Percentiles rank a stretch among this genome's conserved stretches.
These are phyloP conservation scores for Epichloe gansuensis DNA, from an alignment of 2,329 filamentous ascomycete genomes.

Conservation along the genomic window DNA sequence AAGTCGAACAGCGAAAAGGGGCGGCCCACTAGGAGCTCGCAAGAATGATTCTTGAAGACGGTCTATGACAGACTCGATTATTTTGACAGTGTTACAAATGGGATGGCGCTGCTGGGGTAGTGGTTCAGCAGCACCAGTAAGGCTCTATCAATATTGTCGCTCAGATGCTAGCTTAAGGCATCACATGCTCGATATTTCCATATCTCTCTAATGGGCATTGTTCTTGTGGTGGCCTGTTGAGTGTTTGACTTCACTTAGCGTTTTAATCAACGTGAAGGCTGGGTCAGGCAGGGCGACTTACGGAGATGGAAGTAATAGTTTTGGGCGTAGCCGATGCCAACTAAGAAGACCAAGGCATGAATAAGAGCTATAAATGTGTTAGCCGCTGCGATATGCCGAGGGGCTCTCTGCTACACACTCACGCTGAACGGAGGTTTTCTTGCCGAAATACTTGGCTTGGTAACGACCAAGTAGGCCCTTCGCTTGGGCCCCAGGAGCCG, in stretches of 20 bases:
- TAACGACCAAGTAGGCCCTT: slow-evolving; percentile 80
- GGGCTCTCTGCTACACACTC: slow-evolving; percentile 49
- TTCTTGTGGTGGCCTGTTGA: slow-evolving; percentile 96
- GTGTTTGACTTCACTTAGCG: neutral
- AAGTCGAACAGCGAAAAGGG: neutral
- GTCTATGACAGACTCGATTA: neutral
- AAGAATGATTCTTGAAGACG: neutral
- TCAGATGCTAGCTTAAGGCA: neutral
- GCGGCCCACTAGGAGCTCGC: neutral
- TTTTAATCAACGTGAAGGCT: slow-evolving; percentile 1
- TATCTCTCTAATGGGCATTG: slow-evolving; percentile 73
- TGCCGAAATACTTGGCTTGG: slow-evolving; percentile 86
- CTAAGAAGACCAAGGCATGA: slow-evolving; percentile 68
- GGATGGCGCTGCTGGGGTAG: neutral
- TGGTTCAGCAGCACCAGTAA: slow-evolving; percentile 16
- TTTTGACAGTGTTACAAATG: slow-evolving; percentile 3
- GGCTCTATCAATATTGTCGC: slow-evolving; percentile 31
- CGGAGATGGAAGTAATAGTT: slow-evolving; percentile 99
- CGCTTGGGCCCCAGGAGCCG: slow-evolving; percentile 71
- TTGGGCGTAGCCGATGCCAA: slow-evolving; percentile 82
- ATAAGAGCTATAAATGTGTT: slow-evolving; percentile 55
- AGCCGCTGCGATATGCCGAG: slow-evolving; percentile 15
- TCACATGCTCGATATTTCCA: neutral
- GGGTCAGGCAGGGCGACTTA: slow-evolving; percentile 40
- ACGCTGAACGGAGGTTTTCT: slow-evolving; percentile 84